Evolutionary conservation across 768 basidiomycete genomes (phyloP).

Genomic region (Hemileccinum impolitum): DNA sequence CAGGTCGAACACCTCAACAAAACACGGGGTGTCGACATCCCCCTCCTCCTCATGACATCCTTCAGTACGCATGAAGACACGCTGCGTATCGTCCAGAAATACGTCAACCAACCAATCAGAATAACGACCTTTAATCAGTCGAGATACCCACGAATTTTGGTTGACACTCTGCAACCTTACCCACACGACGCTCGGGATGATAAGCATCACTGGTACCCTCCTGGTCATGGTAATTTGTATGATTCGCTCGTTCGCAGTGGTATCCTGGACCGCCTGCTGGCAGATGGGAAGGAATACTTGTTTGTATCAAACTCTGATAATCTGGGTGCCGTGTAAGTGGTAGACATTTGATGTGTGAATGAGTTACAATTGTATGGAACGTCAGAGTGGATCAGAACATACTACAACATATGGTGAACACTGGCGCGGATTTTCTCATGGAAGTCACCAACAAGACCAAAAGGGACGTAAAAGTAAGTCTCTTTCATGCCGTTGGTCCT

Average conservation of each 20-base stretch:
- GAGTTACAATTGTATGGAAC: conserved; percentile 3
- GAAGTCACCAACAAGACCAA: conserved; percentile 98
- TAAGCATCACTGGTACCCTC: conserved; percentile 94
- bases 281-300: conserved; percentile 94
- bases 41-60: conserved; percentile 98
- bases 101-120: conserved; percentile 90
- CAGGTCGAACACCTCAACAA: conserved; percentile 97
- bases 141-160: conserved; percentile 88
- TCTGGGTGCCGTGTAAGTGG: conserved; percentile 81
- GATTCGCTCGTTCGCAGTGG: conserved; percentile 89
- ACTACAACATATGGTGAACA: conserved; percentile 81
- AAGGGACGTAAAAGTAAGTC: conserved; percentile 59
- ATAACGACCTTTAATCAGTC: conserved; percentile 94
- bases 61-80: conserved; percentile 99
- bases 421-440: conserved; percentile 84
- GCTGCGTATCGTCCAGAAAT: conserved; percentile 94
- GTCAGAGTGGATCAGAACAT: conserved; percentile 77
- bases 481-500: background rate
- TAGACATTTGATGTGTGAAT: conserved; percentile 1
- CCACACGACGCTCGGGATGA: conserved; percentile 76
- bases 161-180: conserved; percentile 83
- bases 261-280: conserved; percentile 82
- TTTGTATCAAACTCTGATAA: conserved; percentile 99
- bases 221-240: conserved; percentile 96
- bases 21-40: conserved; percentile 79